phyloP scores from a whole-genome alignment of 441 rosid genomes.

The Brassica balearica region DNA sequence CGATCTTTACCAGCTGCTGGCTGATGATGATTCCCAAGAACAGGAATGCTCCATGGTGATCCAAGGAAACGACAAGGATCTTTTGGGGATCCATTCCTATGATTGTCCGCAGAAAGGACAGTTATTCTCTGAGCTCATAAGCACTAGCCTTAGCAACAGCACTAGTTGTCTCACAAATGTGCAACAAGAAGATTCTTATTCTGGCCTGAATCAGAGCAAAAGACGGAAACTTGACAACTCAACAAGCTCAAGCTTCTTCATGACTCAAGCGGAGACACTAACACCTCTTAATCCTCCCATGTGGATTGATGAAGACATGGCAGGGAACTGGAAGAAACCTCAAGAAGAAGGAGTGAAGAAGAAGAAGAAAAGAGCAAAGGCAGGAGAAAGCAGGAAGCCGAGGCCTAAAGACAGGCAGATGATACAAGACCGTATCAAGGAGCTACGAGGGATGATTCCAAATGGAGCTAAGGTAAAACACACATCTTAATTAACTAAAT shows the following conservation, averaged over 20 bases:
- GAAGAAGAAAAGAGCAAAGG: slow-evolving; percentile 79
- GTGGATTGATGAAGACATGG: slow-evolving; percentile 75
- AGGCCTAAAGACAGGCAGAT: slow-evolving; percentile 98
- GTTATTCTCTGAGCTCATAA: slow-evolving; percentile 75
- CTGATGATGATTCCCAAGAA: slow-evolving; percentile 47
- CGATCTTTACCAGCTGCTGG: slow-evolving; percentile 61
- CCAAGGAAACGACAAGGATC: slow-evolving; percentile 52
- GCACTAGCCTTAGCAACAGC: slow-evolving; percentile 46
- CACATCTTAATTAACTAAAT: too few species aligned
- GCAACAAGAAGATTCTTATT: slow-evolving; percentile 27
- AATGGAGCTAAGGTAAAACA: slow-evolving; percentile 74
- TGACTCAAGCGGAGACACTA: slow-evolving; percentile 32
- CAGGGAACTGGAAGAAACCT: slow-evolving; percentile 56
- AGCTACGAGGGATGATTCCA: slow-evolving; percentile 86
- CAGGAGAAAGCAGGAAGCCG: slow-evolving; percentile 84
- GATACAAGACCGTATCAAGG: slow-evolving; percentile 92
- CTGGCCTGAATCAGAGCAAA: slow-evolving; percentile 48
- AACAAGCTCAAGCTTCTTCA: slow-evolving; percentile 47
- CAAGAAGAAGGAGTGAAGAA: slow-evolving; percentile 60
- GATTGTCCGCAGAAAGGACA: slow-evolving; percentile 57
- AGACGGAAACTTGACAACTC: slow-evolving; percentile 61
- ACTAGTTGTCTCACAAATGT: slow-evolving; percentile 37
- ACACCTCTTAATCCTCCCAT: slow-evolving; percentile 48
- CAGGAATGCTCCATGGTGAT: slow-evolving; percentile 34
- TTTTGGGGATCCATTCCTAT: slow-evolving; percentile 48